Evolutionary conservation across 2,329 filamentous ascomycete genomes (phyloP), one percentile per base, ranked within the genome.

Genomic region (Blastomyces silverae): DNA sequence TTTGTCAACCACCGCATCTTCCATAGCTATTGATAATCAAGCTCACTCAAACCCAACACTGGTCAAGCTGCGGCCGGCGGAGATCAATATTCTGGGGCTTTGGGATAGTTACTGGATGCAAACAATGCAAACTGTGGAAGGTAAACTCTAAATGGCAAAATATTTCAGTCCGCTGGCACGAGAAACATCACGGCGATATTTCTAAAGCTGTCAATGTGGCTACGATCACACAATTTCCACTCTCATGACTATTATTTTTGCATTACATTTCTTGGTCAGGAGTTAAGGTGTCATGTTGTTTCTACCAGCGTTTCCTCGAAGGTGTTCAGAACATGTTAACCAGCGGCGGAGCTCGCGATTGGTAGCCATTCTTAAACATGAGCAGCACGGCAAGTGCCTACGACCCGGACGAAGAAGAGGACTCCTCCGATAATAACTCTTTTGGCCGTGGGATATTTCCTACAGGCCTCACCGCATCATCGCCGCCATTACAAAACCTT

Each of bases 71-170:
- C 5, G n/a, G n/a, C 22, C 37, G 61, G 28, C 28, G 8, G 31
- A 42, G 17, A 10, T 17, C 15, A 17, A 17, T 28, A 37, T 31
- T 17, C 15, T 28, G 20, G 25, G 57, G 17, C 17, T 55, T 20
- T 1, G 44, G 7, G 13, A 11, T 20, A 17, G 2, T n/a, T n/a
- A n/a, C 0, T 46, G 7, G 31, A 63, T 61, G 61, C 75, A 78
- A 79, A 78, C 75, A 73, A 53, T 71, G 71, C 77, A 79, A 79
- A 78, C 39, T 60, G 6, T 7, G 1, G 10, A 34, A 17, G 37
- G 10, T 39, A 11, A 13, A 34, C 34, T 39, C 37, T 39, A 11
- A 39, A 39, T 10, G 10, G 37, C 37, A 39, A 39, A 7, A 39
- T 39, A 39, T 37, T 8, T 37, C 34, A n/a, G n/a, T n/a, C n/a